Conservation (phyloP, 1,284 basidiomycete species). For the Ustilago nuda region DNA sequence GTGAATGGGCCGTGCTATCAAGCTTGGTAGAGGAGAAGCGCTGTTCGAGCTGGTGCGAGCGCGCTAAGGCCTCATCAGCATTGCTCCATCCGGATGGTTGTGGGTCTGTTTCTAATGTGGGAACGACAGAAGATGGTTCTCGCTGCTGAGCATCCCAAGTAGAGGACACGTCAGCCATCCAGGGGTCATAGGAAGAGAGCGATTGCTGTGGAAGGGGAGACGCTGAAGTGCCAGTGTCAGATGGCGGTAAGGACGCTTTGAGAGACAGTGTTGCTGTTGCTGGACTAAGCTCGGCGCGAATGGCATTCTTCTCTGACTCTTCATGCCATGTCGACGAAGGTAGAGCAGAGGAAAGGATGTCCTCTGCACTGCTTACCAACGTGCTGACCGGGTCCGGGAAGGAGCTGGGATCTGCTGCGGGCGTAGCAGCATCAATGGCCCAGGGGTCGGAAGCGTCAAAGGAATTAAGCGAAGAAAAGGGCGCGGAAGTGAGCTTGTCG, state of each 20-base stretch:
- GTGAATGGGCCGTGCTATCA: not conserved
- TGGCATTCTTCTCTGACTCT: not conserved
- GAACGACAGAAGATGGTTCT: not conserved
- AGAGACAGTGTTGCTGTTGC: not conserved
- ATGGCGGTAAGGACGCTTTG: not conserved
- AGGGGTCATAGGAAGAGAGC: conserved; percentile 31
- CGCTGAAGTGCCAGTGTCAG: not conserved
- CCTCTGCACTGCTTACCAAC: not conserved
- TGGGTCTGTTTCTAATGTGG: conserved; percentile 2
- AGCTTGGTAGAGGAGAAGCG: conserved; percentile 10
- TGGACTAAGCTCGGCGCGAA: not conserved
- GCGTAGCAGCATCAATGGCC: conserved; percentile 16
- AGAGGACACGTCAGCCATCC: conserved; percentile 19
- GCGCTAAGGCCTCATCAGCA: not conserved
- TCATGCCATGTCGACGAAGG: not conserved
- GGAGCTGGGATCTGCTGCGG: not conserved
- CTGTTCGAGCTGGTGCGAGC: not conserved
- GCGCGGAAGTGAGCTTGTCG: not conserved
- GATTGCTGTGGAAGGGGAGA: conserved; percentile 8
- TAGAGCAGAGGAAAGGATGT: not conserved
- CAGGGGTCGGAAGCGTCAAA: conserved; percentile 45
- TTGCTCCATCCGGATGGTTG: conserved; percentile 16
- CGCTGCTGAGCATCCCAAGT: conserved; percentile 14
- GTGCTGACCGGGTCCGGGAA: not conserved
- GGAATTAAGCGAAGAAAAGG: conserved; percentile 23